Conservation (phyloP, 768 basidiomycete species). For the Leucogyrophana mollusca region DNA sequence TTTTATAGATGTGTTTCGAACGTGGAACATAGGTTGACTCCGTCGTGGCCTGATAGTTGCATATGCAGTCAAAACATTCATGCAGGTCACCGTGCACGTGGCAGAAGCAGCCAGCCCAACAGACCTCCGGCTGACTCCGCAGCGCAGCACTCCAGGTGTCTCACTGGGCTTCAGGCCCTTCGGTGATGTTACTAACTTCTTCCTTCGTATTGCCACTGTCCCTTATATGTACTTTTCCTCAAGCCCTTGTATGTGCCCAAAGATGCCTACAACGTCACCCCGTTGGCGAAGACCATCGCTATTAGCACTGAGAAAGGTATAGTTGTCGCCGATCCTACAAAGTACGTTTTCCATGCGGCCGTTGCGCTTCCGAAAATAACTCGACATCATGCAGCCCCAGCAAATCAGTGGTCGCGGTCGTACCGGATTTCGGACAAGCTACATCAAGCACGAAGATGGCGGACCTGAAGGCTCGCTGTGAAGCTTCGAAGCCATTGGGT, state of each 20-base stretch:
- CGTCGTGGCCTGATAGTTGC: slow-evolving; percentile 47
- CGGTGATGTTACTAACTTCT: slow-evolving; percentile 53
- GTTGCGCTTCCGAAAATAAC: neutral
- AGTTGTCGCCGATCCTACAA: slow-evolving; percentile 62
- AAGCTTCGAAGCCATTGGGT: slow-evolving; percentile 62
- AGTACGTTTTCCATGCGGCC: slow-evolving; percentile 41
- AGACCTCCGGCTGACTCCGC: slow-evolving; percentile 35
- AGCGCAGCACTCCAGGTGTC: slow-evolving; percentile 27
- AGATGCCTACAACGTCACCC: slow-evolving; percentile 61
- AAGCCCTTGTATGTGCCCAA: slow-evolving; percentile 72
- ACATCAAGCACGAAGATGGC: slow-evolving; percentile 39
- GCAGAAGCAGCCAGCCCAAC: slow-evolving; percentile 52
- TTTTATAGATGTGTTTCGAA: neutral
- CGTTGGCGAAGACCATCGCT: slow-evolving; percentile 61
- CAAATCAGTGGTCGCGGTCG: slow-evolving; percentile 40
- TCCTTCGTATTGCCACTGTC: slow-evolving; percentile 3
- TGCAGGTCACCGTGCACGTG: slow-evolving; percentile 59
- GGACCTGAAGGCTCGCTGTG: slow-evolving; percentile 57
- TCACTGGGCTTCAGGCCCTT: slow-evolving; percentile 55
- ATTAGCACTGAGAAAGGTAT: slow-evolving; percentile 66
- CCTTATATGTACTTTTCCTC: slow-evolving; percentile 2
- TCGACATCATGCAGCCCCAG: slow-evolving; percentile 33
- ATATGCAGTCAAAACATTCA: slow-evolving; percentile 59
- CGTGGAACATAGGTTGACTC: slow-evolving; percentile 6
- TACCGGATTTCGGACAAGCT: slow-evolving; percentile 58